Percentiles rank a stretch among this genome's conserved stretches.
These are phyloP conservation scores for Trametes villosa DNA, from an alignment of 768 basidiomycete species.

Conservation along the genomic window DNA sequence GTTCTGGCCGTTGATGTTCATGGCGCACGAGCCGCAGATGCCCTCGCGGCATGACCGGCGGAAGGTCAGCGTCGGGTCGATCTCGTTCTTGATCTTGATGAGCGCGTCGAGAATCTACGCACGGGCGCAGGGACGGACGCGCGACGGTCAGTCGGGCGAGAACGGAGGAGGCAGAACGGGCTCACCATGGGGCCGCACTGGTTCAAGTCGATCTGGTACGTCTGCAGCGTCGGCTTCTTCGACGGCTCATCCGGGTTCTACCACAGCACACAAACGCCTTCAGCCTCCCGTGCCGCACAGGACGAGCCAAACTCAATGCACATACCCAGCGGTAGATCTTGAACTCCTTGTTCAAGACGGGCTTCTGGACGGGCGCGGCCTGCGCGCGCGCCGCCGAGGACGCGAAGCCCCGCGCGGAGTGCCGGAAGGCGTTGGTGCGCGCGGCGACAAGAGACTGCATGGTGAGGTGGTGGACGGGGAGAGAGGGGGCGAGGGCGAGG, in stretches of 20 bases:
- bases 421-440: constrained; percentile 18
- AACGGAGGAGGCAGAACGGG: constrained; percentile 15
- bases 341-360: constrained; percentile 86
- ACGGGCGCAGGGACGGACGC: not conserved
- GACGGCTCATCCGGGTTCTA: constrained; percentile 95
- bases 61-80: constrained; percentile 97
- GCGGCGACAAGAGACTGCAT: constrained; percentile 56
- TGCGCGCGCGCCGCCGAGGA: constrained; percentile 35
- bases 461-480: constrained; percentile 27
- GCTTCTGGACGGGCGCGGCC: constrained; percentile 65
- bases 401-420: constrained; percentile 35
- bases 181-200: constrained; percentile 93
- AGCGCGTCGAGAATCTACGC: constrained; percentile 81
- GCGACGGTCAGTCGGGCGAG: not conserved
- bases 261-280: not conserved
- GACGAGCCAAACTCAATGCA: constrained; percentile 19
- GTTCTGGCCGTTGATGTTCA: constrained; percentile 99
- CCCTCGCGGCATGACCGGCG: constrained; percentile 92
- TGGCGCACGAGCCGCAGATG: constrained; percentile 97
- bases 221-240: constrained; percentile 88
- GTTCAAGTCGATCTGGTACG: constrained; percentile 90
- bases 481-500: constrained; percentile 2
- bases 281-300: not conserved
- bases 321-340: constrained; percentile 98
- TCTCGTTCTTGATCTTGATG: constrained; percentile 99